phyloP scores from a whole-genome alignment of 1,284 basidiomycete genomes.

The Leccinum pachyderme region DNA sequence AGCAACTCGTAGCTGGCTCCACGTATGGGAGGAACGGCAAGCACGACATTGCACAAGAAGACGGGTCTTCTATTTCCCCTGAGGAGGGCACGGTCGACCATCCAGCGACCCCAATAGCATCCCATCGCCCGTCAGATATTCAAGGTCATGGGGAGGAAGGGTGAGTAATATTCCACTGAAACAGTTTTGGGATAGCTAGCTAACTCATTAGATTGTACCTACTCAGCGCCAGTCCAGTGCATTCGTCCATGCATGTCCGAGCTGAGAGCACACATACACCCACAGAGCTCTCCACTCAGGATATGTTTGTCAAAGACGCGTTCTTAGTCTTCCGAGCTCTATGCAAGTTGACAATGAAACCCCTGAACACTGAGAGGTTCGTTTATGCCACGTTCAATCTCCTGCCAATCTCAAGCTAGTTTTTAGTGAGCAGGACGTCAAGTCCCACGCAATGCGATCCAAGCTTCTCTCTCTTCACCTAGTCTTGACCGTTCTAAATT shows the following conservation, averaged over 20 bases:
- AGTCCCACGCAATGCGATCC: slow-evolving; percentile 94
- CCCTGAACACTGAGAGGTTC: slow-evolving; percentile 87
- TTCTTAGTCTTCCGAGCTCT: slow-evolving; percentile 94
- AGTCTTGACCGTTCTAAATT: slow-evolving; percentile 88
- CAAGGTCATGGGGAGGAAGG: slow-evolving; percentile 17
- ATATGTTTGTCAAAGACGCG: slow-evolving; percentile 92
- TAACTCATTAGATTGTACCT: slow-evolving; percentile 11
- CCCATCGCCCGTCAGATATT: slow-evolving; percentile 6
- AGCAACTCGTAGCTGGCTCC: slow-evolving; percentile 3
- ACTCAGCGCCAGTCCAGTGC: slow-evolving; percentile 7
- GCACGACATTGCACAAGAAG: slow-evolving; percentile 4
- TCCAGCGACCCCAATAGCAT: not conserved
- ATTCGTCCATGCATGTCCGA: slow-evolving; percentile 8
- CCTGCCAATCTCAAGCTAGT: slow-evolving; percentile 8
- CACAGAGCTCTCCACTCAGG: slow-evolving; percentile 55
- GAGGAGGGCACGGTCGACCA: slow-evolving; percentile 4
- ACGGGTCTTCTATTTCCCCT: not conserved
- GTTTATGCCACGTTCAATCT: slow-evolving; percentile 16
- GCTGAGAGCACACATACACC: slow-evolving; percentile 16
- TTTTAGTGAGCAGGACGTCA: slow-evolving; percentile 84
- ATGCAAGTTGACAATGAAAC: slow-evolving; percentile 98
- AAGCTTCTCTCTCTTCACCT: slow-evolving; percentile 92
- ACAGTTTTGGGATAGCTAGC: slow-evolving; percentile 2
- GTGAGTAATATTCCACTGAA: slow-evolving; percentile 16
- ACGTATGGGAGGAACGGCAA: slow-evolving; percentile 1